Base-by-base conservation (phyloP, 768 basidiomycete species). In the Filobasidium wieringae region DNA sequence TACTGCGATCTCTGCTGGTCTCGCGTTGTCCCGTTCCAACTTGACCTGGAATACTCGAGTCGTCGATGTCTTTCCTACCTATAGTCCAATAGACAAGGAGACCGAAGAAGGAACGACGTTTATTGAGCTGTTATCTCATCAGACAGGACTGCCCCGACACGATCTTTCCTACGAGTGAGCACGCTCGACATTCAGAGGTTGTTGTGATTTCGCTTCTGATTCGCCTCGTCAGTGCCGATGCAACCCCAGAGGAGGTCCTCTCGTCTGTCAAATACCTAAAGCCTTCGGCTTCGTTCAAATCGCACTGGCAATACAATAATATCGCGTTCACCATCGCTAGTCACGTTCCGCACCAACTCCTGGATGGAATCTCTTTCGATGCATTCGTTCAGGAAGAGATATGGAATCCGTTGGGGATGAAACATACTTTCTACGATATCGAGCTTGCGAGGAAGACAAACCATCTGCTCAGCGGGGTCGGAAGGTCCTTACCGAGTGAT, bases 301-400 rank as follows among this genome's bases (percentile, higher is more conserved):
- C 64, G 50, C 14, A 36, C 12, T 64, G 53, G 57, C 70, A 70
- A 45, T 73, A 73, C 65, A 64, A 64, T 55, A 73, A 73, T 52
- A 34, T 61, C 9, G 59, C 59, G 32, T 72, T 66, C 53, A 41
- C 60, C 1, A 40, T 59, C 19, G 32, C 67, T 1, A 60, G 63
- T 4, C 40, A 63, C 27, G 53, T 73, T 7, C 54, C 68, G 15
- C 24, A 58, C 32, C 41, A 32, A 9, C 55, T 68, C 34, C 60
- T 66, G 12, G 58, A 65, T 19, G 43, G 57, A 1, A 39, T 57
- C 1, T 22, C 60, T 0, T 66, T 66, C 27, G 39, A 45, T 6
- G 53, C 58, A 1, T 71, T 60, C 53, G 66, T 68, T 15, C 22
- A 64, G 31, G 26, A 36, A 8, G 49, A 68, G 27, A 63, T 72